Evolutionary conservation across 805 yeast genomes (phyloP), one percentile per base, ranked within the genome.

Genomic region (Saccharomycopsis lassenensis): DNA sequence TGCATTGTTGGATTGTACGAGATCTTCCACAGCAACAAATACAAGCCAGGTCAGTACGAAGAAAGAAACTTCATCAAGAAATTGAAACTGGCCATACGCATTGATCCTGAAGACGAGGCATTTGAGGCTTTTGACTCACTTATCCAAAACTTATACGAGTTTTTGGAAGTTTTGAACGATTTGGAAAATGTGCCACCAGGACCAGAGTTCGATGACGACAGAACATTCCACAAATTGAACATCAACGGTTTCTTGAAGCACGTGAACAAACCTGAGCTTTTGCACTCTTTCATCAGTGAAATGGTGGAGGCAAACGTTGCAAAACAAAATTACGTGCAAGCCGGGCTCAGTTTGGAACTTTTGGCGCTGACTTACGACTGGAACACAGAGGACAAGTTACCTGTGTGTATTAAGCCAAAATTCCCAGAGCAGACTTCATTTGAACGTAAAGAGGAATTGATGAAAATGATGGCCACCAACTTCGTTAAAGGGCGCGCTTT

Each of bases 121-220:
- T 73, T 65, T 43, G 52, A 53, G 1, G 58, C 69, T 19, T 60
- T 76, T 26, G 57, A 65, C 41, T 59, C 59, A 25, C 71, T 74
- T 38, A 62, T 78, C 36, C 65, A 64, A 39, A 71, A 69, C 29
- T 48, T 82, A 25, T 56, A 72, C 18, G 77, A 73, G 17, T 81
- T 82, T 55, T 57, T 83, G 40, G 72, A 66, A 36, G 71, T 74
- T 11, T 64, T 81, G 49, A 66, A 72, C 43, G 84, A 81, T 48
- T 69, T 80, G 48, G 71, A 71, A 47, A 68, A 71, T 40, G 84
- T 85, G 39, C 95, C 95, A 10, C 68, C 66, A 31, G 86, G 86
- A 14, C 76, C 76, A 28, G 94, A 84, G 50, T 86, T 80, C 55
- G 89, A 81, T 48, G 89, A 82, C 53, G 95, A 85, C 55, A 65